Percentiles rank a stretch among this genome's conserved stretches.
These are phyloP conservation scores for Malus sieversii DNA, from an alignment of 306 rosid genomes.

Conservation along the genomic window DNA sequence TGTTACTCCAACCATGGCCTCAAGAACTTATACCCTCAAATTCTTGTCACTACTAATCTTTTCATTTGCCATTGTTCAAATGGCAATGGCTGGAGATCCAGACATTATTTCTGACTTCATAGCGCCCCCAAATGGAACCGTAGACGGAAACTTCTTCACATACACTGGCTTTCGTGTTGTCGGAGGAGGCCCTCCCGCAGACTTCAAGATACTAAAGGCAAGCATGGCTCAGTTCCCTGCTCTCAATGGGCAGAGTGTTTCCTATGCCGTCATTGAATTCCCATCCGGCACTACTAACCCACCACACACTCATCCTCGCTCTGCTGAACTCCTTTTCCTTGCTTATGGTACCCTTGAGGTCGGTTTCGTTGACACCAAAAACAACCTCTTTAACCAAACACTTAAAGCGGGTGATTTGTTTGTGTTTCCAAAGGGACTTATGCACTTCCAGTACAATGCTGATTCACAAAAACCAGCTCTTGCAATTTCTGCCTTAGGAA, in stretches of 20 bases:
- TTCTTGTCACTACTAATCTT: background rate
- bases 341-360: background rate
- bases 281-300: background rate
- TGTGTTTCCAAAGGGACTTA: constrained; percentile 1
- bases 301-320: background rate
- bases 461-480: background rate
- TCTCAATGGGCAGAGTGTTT: background rate
- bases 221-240: background rate
- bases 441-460: constrained; percentile 26
- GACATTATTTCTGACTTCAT: constrained; percentile 32
- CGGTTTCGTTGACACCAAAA: background rate
- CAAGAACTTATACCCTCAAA: background rate
- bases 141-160: constrained; percentile 28
- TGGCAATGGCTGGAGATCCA: constrained; percentile 21
- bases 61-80: constrained; percentile 10
- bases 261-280: background rate
- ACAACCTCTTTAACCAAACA: background rate
- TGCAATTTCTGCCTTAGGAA: constrained; percentile 39
- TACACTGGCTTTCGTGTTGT: background rate
- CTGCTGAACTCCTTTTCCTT: background rate
- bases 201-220: background rate
- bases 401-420: background rate
- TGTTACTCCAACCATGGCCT: background rate
- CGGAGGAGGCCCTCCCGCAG: background rate
- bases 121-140: constrained; percentile 1